Percentiles rank a stretch among this genome's conserved stretches.
phyloP scores from a whole-genome alignment of 108 stramenopile species.

The Schizochytrium sp. region DNA sequence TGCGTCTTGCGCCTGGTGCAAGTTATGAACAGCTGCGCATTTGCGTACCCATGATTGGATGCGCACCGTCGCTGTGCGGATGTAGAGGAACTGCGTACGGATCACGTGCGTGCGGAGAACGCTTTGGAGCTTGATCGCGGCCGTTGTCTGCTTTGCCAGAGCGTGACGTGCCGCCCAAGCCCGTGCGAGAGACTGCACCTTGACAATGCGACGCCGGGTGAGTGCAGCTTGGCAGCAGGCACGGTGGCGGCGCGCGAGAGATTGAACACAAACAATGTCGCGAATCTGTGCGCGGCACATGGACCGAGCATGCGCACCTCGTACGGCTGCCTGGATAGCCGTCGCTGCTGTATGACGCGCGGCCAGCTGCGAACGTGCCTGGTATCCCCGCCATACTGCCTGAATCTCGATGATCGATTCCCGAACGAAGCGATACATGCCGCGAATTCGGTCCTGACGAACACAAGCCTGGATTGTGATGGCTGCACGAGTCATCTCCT shows the following conservation, averaged over 20 bases:
- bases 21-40: neutral
- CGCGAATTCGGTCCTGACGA: conserved; percentile 10
- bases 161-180: neutral
- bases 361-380: neutral
- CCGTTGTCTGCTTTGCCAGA: neutral
- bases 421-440: neutral
- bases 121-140: neutral
- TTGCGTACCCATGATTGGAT: neutral
- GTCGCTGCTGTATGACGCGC: conserved; percentile 24
- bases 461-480: conserved; percentile 40
- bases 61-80: neutral
- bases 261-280: neutral
- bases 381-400: neutral
- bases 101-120: neutral
- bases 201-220: neutral
- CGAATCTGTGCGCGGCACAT: neutral
- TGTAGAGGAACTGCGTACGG: neutral
- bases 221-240: too few relatives aligned
- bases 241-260: too few relatives aligned
- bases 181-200: neutral
- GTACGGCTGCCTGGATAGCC: neutral
- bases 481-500: neutral
- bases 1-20: neutral
- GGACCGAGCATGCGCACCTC: neutral
- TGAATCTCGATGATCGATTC: neutral